A percentile compares a stretch with the other conserved stretches of the same genome.
phyloP scores from a whole-genome alignment of 2,329 filamentous ascomycete species.

The Sarocladium brachiariae region DNA sequence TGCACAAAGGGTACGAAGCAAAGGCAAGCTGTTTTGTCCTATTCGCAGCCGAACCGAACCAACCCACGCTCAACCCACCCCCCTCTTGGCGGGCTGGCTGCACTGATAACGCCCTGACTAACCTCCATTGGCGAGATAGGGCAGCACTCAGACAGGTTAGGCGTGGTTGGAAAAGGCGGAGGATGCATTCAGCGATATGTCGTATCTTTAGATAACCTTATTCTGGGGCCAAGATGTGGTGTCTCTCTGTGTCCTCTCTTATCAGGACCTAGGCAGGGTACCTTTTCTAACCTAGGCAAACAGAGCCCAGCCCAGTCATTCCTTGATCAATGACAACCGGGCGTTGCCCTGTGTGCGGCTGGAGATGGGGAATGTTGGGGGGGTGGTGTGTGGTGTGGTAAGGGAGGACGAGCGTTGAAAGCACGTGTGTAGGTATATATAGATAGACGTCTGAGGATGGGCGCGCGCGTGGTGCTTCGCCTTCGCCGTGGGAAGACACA shows the following conservation, averaged over 20 bases:
- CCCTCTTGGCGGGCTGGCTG: not conserved
- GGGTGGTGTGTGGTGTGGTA: not conserved
- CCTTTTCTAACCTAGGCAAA: too few relatives aligned
- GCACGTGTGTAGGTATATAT: not conserved
- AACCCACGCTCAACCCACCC: not conserved
- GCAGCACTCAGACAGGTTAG: not conserved
- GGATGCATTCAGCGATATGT: not conserved
- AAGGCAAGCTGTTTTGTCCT: not conserved
- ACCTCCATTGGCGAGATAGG: not conserved
- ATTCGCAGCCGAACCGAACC: not conserved
- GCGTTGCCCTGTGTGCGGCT: not conserved
- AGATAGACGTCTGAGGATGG: not conserved
- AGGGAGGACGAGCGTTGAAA: too few relatives aligned
- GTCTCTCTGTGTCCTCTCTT: not conserved
- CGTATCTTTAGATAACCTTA: not conserved
- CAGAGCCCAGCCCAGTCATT: too few relatives aligned
- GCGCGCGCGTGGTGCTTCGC: too few relatives aligned
- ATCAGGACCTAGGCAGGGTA: not conserved
- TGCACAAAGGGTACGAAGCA: too few relatives aligned
- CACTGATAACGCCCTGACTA: conserved; percentile 7
- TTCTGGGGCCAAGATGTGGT: not conserved
- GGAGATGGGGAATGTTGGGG: not conserved
- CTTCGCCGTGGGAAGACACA: too few relatives aligned
- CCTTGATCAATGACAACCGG: not conserved
- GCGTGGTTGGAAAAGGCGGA: not conserved